Conservation (phyloP, 2,329 filamentous ascomycete species). For the Colletotrichum spinosum region DNA sequence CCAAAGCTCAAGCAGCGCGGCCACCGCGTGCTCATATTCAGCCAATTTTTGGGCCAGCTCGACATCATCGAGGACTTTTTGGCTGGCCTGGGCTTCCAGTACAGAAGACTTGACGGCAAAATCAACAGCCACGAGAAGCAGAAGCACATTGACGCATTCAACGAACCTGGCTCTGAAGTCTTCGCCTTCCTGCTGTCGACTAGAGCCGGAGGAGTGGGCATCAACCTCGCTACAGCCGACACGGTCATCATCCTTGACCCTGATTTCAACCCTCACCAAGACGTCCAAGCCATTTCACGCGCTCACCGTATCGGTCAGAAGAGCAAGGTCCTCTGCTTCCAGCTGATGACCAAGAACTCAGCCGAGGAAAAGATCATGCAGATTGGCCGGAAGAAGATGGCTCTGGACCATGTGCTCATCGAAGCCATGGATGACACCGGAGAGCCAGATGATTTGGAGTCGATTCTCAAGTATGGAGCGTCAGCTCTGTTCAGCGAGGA, state of each 20-base stretch:
- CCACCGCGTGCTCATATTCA: slow-evolving; percentile 94
- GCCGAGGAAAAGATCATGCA: slow-evolving; percentile 97
- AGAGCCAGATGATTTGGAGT: slow-evolving; percentile 82
- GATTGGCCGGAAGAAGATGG: slow-evolving; percentile 95
- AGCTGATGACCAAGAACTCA: slow-evolving; percentile 88
- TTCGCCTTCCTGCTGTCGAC: slow-evolving; percentile 96
- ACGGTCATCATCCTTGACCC: slow-evolving; percentile 98
- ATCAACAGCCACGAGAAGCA: slow-evolving; percentile 89
- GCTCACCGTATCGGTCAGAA: slow-evolving; percentile 97
- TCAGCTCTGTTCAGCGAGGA: slow-evolving; percentile 86
- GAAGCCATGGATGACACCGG: slow-evolving; percentile 92
- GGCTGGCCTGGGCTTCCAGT: slow-evolving; percentile 76
- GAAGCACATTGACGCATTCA: slow-evolving; percentile 93
- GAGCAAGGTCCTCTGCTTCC: slow-evolving; percentile 95
- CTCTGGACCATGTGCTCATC: slow-evolving; percentile 93
- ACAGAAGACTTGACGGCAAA: slow-evolving; percentile 86
- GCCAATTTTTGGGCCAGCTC: slow-evolving; percentile 90
- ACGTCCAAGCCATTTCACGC: slow-evolving; percentile 93
- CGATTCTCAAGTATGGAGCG: slow-evolving; percentile 88
- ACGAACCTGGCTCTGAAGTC: slow-evolving; percentile 81
- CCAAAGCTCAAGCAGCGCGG: slow-evolving; percentile 87
- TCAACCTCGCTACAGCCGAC: slow-evolving; percentile 96
- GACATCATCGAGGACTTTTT: slow-evolving; percentile 95
- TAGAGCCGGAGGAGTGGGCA: slow-evolving; percentile 93
- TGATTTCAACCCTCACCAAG: slow-evolving; percentile 98